Conservation (phyloP, 164 flowering plant genomes). For the Warburgia ugandensis region DNA sequence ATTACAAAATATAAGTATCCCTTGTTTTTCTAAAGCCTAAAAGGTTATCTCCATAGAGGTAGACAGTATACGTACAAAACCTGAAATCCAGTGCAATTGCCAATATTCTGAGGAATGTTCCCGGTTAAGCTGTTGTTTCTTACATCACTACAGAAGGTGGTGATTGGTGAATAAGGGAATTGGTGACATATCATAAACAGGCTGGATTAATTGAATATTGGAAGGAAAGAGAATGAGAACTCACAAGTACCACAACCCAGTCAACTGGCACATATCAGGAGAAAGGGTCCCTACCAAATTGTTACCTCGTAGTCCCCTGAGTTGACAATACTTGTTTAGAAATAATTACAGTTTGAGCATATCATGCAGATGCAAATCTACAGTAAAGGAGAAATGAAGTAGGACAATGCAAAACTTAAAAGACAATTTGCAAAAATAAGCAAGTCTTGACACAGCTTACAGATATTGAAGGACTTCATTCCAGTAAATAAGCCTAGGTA, state of each 20-base stretch:
- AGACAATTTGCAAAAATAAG: not conserved
- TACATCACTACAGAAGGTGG: conserved; percentile 61
- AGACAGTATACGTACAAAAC: conserved; percentile 69
- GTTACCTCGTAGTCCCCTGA: conserved; percentile 87
- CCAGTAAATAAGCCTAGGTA: conserved; percentile 95
- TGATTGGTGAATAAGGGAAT: too few species aligned
- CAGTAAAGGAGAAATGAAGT: too few species aligned
- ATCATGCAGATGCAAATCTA: too few species aligned
- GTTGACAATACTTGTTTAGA: not conserved
- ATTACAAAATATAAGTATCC: not conserved
- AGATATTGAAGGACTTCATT: conserved; percentile 76
- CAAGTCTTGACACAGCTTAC: conserved; percentile 5
- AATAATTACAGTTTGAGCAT: too few species aligned
- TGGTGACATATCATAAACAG: too few species aligned
- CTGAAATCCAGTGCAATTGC: conserved; percentile 94
- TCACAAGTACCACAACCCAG: conserved; percentile 98
- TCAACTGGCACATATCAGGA: conserved; percentile 90
- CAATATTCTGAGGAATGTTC: conserved; percentile 69
- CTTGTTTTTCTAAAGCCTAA: not conserved
- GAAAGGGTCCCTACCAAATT: conserved; percentile 75
- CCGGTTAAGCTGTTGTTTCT: conserved; percentile 93
- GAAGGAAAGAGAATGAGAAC: conserved; percentile 18
- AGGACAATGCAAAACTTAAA: too few species aligned
- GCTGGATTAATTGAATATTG: not conserved
- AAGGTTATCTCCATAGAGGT: not conserved